A percentile compares a stretch with the other conserved stretches of the same genome.
Conservation (phyloP, 2,329 filamentous ascomycete genomes). For the Pseudocercospora eumusae region DNA sequence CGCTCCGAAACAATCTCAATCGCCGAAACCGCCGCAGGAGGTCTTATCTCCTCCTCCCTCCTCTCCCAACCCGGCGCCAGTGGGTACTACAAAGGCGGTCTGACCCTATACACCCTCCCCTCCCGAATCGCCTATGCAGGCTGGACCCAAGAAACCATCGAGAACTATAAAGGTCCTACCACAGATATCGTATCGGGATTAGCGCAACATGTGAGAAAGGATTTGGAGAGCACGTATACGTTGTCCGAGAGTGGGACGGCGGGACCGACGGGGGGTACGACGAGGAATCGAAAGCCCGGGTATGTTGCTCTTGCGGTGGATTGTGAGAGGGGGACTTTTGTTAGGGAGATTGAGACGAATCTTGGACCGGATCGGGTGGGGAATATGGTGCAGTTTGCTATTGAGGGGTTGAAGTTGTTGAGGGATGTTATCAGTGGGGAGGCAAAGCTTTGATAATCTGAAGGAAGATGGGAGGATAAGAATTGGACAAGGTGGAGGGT, state of each 20-base stretch:
- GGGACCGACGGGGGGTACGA: constrained; percentile 61
- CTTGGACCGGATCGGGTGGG: constrained; percentile 55
- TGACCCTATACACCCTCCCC: constrained; percentile 63
- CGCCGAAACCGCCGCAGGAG: constrained; percentile 65
- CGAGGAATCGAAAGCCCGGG: constrained; percentile 60
- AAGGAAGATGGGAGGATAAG: neutral
- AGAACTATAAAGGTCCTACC: constrained; percentile 61
- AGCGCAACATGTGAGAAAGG: constrained; percentile 58
- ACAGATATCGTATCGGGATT: constrained; percentile 58
- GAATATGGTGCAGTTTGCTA: constrained; percentile 66
- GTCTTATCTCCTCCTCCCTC: constrained; percentile 61
- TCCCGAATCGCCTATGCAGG: constrained; percentile 61
- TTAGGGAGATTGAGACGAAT: constrained; percentile 59
- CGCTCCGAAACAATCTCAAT: constrained; percentile 61
- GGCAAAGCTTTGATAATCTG: constrained; percentile 25
- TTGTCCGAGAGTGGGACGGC: constrained; percentile 64
- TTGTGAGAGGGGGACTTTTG: constrained; percentile 53
- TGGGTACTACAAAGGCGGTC: constrained; percentile 61
- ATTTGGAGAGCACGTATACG: constrained; percentile 58
- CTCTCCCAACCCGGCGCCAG: constrained; percentile 62
- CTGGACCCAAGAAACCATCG: constrained; percentile 59
- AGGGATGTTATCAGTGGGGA: constrained; percentile 57
- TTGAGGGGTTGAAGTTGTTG: constrained; percentile 58
- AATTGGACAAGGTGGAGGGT: neutral
- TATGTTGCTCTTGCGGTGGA: constrained; percentile 66